Base-by-base conservation (phyloP, 768 basidiomycete species). In the Suillus sp. region DNA sequence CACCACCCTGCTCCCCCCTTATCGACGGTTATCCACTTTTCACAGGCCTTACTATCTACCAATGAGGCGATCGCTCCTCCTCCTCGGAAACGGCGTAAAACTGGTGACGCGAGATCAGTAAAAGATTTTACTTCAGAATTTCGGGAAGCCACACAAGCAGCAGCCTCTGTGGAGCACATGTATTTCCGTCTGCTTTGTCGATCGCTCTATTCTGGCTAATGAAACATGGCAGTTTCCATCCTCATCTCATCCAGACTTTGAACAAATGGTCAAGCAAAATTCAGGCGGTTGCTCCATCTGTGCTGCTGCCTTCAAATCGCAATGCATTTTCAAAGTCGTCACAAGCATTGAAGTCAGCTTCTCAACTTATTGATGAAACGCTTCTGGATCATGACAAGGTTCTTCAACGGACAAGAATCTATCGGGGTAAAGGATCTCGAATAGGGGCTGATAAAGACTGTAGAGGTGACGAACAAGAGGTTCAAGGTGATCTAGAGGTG, bases 251-350 rank as follows among this genome's bases (percentile, higher is more conserved):
- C 48, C 86, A 88, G 64, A 95, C 92, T 1, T 82, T 99, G 30
- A 80, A 84, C 43, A 99, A 99, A 76, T 99, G 97, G 97, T 97
- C 95, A 11, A 82, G 89, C 30, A 99, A 99, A 79, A 91, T 99
- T 43, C 92, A 95, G 70, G 92, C 96, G 1, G 95, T 97, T 6
- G 86, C 95, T 2, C 89, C 94, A 13, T 87, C 89, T 8, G 88
- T 83, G 47, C 84, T 92, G 14, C 80, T 88, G 6, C 87, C 89
- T 48, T 85, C 84, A 14, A 90, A 86, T 67, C 84, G 85, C n/a
- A 87, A 86, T 62, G 78, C 89, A 7, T 93, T 94, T 74, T 83
- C 82, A 48, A 84, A 80, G 77, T 79, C 79, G 71, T 81, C 80
- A 45, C 86, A 82, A 72, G 81, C 77, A 56, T 74, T 80, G 60